Evolutionary conservation across 176 grass and related monocot species (phyloP).

Genomic region (Bolboschoenus planiculmis): DNA sequence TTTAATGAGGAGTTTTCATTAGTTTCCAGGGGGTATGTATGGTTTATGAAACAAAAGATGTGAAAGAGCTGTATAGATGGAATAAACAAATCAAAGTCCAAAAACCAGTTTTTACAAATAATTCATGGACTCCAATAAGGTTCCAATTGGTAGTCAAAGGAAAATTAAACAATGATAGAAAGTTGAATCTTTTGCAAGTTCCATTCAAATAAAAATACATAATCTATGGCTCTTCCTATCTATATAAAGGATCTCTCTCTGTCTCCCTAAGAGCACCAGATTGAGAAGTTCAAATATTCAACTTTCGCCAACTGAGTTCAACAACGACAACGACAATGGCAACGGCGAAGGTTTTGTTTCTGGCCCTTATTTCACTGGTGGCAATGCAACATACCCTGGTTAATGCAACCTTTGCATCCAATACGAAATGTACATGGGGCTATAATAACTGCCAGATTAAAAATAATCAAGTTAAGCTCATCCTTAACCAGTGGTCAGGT

Average conservation of each 20-base stretch:
- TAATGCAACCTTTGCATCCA: background rate
- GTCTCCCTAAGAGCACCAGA: background rate
- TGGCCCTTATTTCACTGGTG: conserved; percentile 12
- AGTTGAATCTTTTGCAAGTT: background rate
- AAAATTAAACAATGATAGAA: background rate
- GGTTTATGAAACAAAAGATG: background rate
- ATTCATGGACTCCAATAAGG: conserved; percentile 5
- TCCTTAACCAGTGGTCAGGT: conserved; percentile 27
- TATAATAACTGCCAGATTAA: conserved; percentile 2
- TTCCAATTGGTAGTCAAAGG: background rate
- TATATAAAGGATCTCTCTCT: background rate
- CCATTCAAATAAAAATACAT: background rate
- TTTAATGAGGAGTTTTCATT: too few relatives aligned
- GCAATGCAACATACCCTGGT: conserved; percentile 3
- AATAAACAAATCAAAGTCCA: conserved; percentile 14
- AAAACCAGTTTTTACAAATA: background rate
- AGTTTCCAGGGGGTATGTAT: background rate
- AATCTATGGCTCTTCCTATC: background rate
- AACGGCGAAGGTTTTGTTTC: background rate
- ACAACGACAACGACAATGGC: background rate
- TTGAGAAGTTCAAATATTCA: background rate
- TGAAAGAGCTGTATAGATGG: background rate
- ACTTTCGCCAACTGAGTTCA: background rate
- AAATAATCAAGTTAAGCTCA: conserved; percentile 1
- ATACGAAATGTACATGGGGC: conserved; percentile 5